These are phyloP conservation scores for Ceratorhiza oryzae-sativae DNA, from an alignment of 1,284 basidiomycete species.

Conservation along the genomic window DNA sequence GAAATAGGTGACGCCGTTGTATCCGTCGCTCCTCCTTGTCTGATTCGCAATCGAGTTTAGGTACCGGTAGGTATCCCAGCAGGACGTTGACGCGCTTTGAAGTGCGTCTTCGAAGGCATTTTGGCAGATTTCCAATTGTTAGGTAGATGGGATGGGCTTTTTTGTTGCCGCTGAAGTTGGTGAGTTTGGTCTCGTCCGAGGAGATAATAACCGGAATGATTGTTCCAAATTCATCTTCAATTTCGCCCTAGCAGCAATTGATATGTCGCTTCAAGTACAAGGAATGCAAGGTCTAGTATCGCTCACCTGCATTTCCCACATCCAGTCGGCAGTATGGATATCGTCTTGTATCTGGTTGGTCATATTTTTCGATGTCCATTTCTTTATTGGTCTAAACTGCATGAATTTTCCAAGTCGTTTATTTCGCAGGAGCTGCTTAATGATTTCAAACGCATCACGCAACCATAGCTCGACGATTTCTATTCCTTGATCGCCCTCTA, in stretches of 20 bases:
- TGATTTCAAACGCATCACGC: slow-evolving; percentile 47
- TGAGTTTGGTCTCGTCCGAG: slow-evolving; percentile 41
- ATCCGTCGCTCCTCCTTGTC: not conserved
- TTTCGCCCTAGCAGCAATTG: not conserved
- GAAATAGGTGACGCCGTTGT: slow-evolving; percentile 3
- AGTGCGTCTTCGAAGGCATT: slow-evolving; percentile 16
- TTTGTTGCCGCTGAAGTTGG: slow-evolving; percentile 36
- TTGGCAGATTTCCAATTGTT: slow-evolving; percentile 40
- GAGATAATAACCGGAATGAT: slow-evolving; percentile 26
- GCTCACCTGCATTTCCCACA: slow-evolving; percentile 38
- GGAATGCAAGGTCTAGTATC: not conserved
- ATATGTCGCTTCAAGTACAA: not conserved
- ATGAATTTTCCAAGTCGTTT: slow-evolving; percentile 21
- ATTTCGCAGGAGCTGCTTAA: slow-evolving; percentile 46
- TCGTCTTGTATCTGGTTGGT: slow-evolving; percentile 15
- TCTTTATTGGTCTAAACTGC: not conserved
- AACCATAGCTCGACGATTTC: slow-evolving; percentile 49
- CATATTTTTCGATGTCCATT: not conserved
- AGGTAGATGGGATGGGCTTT: slow-evolving; percentile 42
- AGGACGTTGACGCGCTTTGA: slow-evolving; percentile 33
- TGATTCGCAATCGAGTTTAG: slow-evolving; percentile 13
- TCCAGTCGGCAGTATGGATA: slow-evolving; percentile 20
- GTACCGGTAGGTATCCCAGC: slow-evolving; percentile 37
- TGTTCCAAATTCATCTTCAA: slow-evolving; percentile 14
- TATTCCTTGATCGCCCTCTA: slow-evolving; percentile 33